Percentiles rank a stretch among this genome's conserved stretches.
Evolutionary conservation across 495 filamentous ascomycete species (phyloP).

Genomic region (Aspergillus sclerotioniger): DNA sequence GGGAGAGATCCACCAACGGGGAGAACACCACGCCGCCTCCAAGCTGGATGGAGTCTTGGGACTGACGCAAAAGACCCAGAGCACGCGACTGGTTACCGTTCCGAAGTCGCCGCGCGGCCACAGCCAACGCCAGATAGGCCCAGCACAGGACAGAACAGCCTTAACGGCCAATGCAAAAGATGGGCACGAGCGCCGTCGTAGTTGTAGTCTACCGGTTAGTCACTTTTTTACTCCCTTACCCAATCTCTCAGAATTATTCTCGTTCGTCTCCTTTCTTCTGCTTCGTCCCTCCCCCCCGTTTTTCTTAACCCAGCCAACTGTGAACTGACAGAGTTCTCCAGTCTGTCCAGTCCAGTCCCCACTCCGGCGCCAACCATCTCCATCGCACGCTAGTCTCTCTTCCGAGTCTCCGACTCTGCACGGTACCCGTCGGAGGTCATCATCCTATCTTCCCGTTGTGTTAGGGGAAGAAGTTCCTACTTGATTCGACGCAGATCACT

Average conservation of each 20-base stretch:
- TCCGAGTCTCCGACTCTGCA: constrained; percentile 12
- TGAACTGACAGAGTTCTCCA: not conserved
- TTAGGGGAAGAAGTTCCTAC: constrained; percentile 1
- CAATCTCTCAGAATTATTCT: not conserved
- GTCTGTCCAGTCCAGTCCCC: constrained; percentile 1
- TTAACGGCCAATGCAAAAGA: constrained; percentile 9
- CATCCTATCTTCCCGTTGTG: constrained; percentile 5
- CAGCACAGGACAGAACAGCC: constrained; percentile 2
- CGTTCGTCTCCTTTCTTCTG: not conserved
- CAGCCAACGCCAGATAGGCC: not conserved
- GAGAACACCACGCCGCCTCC: no score
- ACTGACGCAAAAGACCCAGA: not conserved
- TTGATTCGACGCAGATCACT: constrained; percentile 4
- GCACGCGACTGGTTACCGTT: constrained; percentile 15
- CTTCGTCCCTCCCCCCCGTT: no score
- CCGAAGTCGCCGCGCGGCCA: constrained; percentile 15
- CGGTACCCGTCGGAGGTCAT: constrained; percentile 3
- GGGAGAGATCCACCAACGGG: not conserved
- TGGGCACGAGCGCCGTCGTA: not conserved
- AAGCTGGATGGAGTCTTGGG: not conserved
- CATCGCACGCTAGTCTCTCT: constrained; percentile 6
- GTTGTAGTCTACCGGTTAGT: not conserved
- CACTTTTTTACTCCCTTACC: not conserved
- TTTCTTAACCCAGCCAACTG: not conserved
- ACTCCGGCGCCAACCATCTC: not conserved